Base-by-base conservation (phyloP, 1,284 basidiomycete genomes). In the Pseudozyma tsukubaensis region DNA sequence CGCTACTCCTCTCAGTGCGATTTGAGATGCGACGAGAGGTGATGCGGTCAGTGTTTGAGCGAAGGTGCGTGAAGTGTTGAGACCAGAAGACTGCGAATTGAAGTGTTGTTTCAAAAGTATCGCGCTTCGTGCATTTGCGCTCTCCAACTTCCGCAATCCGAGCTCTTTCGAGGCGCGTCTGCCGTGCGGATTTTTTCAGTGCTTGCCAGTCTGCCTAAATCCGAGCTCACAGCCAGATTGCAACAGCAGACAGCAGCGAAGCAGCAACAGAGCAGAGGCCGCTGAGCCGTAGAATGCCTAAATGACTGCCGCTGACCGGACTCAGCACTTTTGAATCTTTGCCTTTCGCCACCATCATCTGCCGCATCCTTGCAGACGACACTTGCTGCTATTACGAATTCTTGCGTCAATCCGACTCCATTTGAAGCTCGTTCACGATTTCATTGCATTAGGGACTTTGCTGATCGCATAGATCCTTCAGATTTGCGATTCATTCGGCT, bases 291-390 rank as follows among this genome's bases (percentile, higher is more conserved):
- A 39, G 34, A 67, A 32, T 54, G 32, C 42, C n/a, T 35, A 58
- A 70, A 51, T 64, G 12, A 34, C 36, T 59, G 24, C 50, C 53
- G 60, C 56, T 34, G 34, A 43, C 16, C 32, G 7, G 21, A 11
- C 40, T 32, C 18, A 39, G 24, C 11, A 4, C 24, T 6, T 18
- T 16, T 7, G 50, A 34, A 48, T 48, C 65, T 73, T 53, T 52
- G 65, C 65, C 71, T 63, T 57, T 73, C 65, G 71, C 71, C 71
- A 73, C 71, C 71, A 73, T 73, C 65, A 73, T 73, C 71, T 72
- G 70, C 58, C 36, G 24, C 9, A 53, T 43, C 53, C 57, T 60
- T 64, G 67, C 67, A 70, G 67, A 70, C 60, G 67, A 64, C 67
- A 58, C 40, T 56, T 54, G 37, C 58, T 63, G 67, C 45, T 53